A percentile compares a stretch with the other conserved stretches of the same genome.
Conservation (phyloP, 192 early-diverging fungal species). For the Ambispora gerdemannii region DNA sequence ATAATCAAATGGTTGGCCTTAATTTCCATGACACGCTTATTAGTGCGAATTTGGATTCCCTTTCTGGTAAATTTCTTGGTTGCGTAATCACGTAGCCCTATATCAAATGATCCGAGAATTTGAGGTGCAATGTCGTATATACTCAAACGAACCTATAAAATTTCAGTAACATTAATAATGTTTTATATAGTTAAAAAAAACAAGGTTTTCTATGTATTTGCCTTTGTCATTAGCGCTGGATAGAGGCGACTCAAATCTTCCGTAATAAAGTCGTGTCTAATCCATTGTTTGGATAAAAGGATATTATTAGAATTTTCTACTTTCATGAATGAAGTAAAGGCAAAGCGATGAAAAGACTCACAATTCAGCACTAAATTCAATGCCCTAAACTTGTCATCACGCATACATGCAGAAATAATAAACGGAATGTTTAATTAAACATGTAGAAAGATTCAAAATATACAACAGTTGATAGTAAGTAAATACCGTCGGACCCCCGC, state of each 20-base stretch:
- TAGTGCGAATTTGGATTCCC: conserved; percentile 71
- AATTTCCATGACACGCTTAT: conserved; percentile 60
- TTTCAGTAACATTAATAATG: conserved; percentile 28
- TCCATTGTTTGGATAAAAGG: background rate
- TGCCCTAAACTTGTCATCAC: conserved; percentile 49
- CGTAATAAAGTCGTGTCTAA: conserved; percentile 69
- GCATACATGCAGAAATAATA: background rate
- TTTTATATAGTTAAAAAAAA: no score
- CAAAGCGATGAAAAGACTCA: conserved; percentile 37
- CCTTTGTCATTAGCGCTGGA: conserved; percentile 59
- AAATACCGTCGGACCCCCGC: conserved; percentile 79
- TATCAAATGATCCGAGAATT: conserved; percentile 76
- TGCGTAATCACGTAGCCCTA: conserved; percentile 69
- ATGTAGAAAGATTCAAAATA: background rate
- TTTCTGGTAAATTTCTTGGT: conserved; percentile 69
- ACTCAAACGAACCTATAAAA: conserved; percentile 44
- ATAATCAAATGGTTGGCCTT: conserved; percentile 50
- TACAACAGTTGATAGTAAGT: background rate
- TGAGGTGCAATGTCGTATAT: conserved; percentile 79
- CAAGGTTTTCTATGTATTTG: no score
- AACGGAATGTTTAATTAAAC: background rate
- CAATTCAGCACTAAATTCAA: conserved; percentile 72
- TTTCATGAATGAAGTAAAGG: no score
- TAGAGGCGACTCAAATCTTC: conserved; percentile 78
- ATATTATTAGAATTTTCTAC: no score